These are phyloP conservation scores for Lodderomyces pseudojiufengensis DNA, from an alignment of 1,139 yeast genomes.

Conservation along the genomic window DNA sequence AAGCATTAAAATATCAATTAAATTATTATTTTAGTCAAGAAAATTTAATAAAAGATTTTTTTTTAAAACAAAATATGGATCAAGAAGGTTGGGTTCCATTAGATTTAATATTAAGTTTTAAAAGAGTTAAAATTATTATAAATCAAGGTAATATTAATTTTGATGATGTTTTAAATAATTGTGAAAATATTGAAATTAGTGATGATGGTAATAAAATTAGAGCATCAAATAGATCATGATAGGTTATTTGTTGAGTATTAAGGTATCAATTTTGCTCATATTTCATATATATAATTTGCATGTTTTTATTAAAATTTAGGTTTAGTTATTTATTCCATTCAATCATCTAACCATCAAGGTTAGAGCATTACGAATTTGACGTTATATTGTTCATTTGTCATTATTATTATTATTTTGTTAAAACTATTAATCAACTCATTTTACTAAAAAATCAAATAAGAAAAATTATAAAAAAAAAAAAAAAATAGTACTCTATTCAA, in stretches of 20 bases:
- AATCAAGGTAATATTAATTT: conserved; percentile 15
- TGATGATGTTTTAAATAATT: conserved; percentile 1
- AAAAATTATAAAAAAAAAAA: no score
- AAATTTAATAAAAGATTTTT: conserved; percentile 79
- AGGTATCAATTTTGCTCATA: no score
- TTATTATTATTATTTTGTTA: no score
- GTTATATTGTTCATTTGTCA: no score
- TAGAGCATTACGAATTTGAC: no score
- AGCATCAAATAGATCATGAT: neutral
- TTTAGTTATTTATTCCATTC: no score
- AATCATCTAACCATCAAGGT: no score
- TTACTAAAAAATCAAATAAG: no score
- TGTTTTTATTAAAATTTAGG: no score
- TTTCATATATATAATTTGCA: no score
- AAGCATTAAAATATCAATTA: conserved; percentile 60
- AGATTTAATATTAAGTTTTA: conserved; percentile 60
- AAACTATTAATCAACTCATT: no score
- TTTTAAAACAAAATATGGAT: conserved; percentile 76
- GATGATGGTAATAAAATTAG: conserved; percentile 5
- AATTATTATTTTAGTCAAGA: conserved; percentile 89
- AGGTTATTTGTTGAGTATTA: no score
- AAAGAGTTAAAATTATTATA: conserved; percentile 61
- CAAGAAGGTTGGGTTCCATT: conserved; percentile 67
- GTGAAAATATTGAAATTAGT: conserved; percentile 4
- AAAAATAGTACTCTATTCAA: conserved; percentile 46